These are phyloP conservation scores for Chlorociboria aeruginascens DNA, from an alignment of 495 filamentous ascomycete species.

Conservation along the genomic window DNA sequence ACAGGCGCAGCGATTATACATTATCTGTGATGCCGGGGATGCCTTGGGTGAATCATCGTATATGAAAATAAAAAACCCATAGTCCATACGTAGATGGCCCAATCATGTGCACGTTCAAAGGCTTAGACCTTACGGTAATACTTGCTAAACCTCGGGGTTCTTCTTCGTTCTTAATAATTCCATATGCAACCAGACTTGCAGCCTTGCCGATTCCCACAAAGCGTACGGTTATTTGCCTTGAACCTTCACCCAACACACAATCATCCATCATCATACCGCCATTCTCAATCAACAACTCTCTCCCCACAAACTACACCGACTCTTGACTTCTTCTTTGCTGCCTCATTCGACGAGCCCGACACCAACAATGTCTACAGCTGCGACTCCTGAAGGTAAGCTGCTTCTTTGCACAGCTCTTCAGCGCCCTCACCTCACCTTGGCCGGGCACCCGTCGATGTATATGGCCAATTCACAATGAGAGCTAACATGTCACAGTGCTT, in stretches of 20 bases:
- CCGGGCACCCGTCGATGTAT: background rate
- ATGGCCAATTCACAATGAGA: background rate
- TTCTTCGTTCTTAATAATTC: background rate
- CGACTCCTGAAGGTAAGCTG: conserved; percentile 25
- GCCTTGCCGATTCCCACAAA: background rate
- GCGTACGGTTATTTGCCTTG: background rate
- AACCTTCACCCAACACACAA: background rate
- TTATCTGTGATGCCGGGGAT: no score
- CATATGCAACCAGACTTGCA: background rate
- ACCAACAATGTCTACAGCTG: conserved; percentile 21
- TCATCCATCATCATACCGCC: background rate
- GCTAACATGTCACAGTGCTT: conserved; percentile 48
- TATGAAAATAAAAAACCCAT: no score
- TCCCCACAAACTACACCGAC: background rate
- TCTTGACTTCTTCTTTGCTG: conserved; percentile 3
- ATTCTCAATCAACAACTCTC: background rate
- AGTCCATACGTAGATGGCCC: no score
- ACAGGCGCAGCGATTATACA: background rate
- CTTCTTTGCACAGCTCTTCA: background rate
- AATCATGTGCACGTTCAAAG: no score
- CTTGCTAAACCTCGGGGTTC: background rate
- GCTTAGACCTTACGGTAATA: no score
- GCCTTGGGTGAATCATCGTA: no score
- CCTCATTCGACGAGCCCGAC: background rate
- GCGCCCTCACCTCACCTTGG: conserved; percentile 3